Evolutionary conservation across 805 yeast species (phyloP), one percentile per base, ranked within the genome.

Genomic region (Monosporozyma yasuniensis): DNA sequence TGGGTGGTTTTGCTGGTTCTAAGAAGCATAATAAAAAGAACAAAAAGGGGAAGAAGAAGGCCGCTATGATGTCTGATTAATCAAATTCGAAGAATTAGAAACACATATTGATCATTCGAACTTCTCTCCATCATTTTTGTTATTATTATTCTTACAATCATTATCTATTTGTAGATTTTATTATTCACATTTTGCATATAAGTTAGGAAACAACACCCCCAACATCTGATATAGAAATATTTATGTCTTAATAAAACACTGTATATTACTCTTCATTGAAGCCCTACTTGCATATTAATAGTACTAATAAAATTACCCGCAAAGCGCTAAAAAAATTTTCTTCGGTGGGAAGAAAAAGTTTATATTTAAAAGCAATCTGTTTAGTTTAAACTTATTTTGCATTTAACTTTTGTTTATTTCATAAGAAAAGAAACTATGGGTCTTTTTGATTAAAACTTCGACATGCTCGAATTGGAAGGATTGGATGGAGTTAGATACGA

Each of bases 11-110:
- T 34, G 67, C 67, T 4, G 67, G 69, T 42, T 54, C 57, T 18
- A 80, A 79, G 72, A 81, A 80, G 62, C 87, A 84, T 63, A 77
- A 77, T 64, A 89, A 89, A 72, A 85, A 83, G 68, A 84, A 85
- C 63, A 84, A 85, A 69, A 83, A 82, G 66, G 72, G 72, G 42
- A 77, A 74, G 47, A 79, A 76, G 60, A 77, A 73, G 25, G 42
- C 42, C 12, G 25, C 22, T 21, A 39, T 39, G 42, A 64, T 64
- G 65, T 5, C 49, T 53, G 25, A 60, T 59, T 61, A 52, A 46
- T 53, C 44, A 39, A 2, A 9, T 21, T 21, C 9, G 42, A 11
- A 12, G 6, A 42, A 23, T 14, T 27, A 23, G 5, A n/a, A 42
- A 22, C 27, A 23, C 25, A 42, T 42, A 42, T 16, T 42, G 19